Conservation (phyloP, 2,329 filamentous ascomycete species). For the Onygenales sp. region DNA sequence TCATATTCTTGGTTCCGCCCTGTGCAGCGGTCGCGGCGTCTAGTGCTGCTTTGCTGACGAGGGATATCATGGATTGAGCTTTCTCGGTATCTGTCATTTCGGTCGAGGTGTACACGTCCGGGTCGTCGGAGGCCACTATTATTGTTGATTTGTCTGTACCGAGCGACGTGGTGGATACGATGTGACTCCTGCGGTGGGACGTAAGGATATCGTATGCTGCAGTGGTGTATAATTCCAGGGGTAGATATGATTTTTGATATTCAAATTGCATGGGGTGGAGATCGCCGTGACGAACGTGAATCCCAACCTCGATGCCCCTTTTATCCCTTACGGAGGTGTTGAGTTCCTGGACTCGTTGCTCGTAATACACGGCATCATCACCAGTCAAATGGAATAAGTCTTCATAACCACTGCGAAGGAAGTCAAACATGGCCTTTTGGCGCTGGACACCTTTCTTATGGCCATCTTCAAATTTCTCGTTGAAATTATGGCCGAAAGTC, state of each 20-base stretch:
- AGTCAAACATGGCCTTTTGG: conserved; percentile 54
- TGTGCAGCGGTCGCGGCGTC: conserved; percentile 10
- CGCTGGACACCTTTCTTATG: conserved; percentile 42
- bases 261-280: conserved; percentile 67
- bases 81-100: conserved; percentile 50
- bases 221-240: conserved; percentile 57
- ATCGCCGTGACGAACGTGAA: conserved; percentile 76
- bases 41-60: conserved; percentile 64
- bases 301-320: conserved; percentile 52
- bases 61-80: conserved; percentile 67
- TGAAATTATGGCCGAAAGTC: conserved; percentile 54
- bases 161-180: conserved; percentile 33
- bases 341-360: conserved; percentile 49
- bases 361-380: conserved; percentile 58
- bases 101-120: conserved; percentile 57
- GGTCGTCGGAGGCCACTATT: conserved; percentile 72
- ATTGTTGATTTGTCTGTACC: conserved; percentile 27
- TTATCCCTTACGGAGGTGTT: conserved; percentile 32
- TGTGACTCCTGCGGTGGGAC: conserved; percentile 19
- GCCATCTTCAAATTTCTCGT: conserved; percentile 42
- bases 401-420: conserved; percentile 62
- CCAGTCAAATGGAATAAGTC: conserved; percentile 60
- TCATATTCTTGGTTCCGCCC: conserved; percentile 13
- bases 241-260: conserved; percentile 69
- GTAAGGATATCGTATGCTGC: conserved; percentile 49